Percentiles rank a stretch among this genome's conserved stretches.
Conservation (phyloP, 768 basidiomycete species). For the Suillus clintonianus region DNA sequence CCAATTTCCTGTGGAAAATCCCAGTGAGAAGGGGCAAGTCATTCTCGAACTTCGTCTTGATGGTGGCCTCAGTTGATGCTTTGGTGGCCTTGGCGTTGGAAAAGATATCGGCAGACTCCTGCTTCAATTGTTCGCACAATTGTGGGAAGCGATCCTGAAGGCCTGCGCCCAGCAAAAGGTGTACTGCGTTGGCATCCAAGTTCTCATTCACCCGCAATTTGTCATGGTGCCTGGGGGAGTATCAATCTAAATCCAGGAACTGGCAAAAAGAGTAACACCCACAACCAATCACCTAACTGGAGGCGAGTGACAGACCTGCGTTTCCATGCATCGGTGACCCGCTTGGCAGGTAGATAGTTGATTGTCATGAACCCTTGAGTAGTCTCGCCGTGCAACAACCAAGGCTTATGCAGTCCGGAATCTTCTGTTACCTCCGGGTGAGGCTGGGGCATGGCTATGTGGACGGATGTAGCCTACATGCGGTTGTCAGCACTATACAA, state of each 20-base stretch:
- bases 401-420: conserved; percentile 18
- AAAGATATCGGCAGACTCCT: conserved; percentile 6
- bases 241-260: neutral
- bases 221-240: conserved; percentile 19
- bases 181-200: conserved; percentile 26
- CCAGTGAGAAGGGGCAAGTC: conserved; percentile 9
- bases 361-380: conserved; percentile 41
- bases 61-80: neutral
- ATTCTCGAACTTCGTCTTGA: neutral
- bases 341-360: conserved; percentile 17
- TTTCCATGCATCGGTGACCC: neutral
- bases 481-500: neutral
- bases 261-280: neutral
- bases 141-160: conserved; percentile 27
- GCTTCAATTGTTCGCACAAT: conserved; percentile 24
- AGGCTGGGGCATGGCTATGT: conserved; percentile 12
- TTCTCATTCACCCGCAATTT: conserved; percentile 23
- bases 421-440: conserved; percentile 12
- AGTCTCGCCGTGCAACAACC: conserved; percentile 41
- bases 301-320: neutral
- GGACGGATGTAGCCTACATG: conserved; percentile 13
- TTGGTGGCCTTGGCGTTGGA: neutral
- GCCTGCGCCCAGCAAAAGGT: conserved; percentile 28
- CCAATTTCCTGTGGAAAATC: conserved; percentile 15
- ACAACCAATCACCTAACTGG: conserved; percentile 23